Evolutionary conservation across 2,329 filamentous ascomycete species (phyloP).

Genomic region (Exutisphaerella laricina): DNA sequence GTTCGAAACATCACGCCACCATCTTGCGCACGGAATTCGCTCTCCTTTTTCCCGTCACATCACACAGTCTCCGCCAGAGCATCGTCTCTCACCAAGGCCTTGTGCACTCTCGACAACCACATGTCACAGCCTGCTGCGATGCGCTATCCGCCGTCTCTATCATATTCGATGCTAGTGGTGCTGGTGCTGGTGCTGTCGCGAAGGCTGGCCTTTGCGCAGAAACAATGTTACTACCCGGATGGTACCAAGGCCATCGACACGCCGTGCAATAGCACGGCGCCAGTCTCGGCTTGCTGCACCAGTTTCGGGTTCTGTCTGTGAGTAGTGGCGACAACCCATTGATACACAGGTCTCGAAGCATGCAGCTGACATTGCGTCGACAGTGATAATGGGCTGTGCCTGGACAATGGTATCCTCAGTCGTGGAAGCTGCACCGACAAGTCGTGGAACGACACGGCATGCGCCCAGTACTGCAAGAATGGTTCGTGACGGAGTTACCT

Average conservation of each 20-base stretch:
- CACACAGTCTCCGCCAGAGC: too few relatives aligned
- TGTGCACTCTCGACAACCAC: not conserved
- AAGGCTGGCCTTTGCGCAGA: conserved; percentile 4
- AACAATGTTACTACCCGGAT: conserved; percentile 19
- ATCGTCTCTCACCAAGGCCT: not conserved
- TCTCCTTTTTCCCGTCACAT: not conserved
- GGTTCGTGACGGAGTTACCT: conserved; percentile 2
- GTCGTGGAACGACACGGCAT: conserved; percentile 10
- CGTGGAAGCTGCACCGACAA: conserved; percentile 16
- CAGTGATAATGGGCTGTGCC: conserved; percentile 14
- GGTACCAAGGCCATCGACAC: conserved; percentile 12
- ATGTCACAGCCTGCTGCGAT: not conserved
- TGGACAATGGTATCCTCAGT: conserved; percentile 14
- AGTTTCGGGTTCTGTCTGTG: conserved; percentile 14
- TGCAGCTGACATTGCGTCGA: too few relatives aligned
- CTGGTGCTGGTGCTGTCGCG: not conserved
- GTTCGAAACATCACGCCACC: conserved; percentile 1
- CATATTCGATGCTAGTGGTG: not conserved
- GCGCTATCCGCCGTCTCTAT: not conserved
- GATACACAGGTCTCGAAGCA: too few relatives aligned
- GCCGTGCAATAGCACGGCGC: conserved; percentile 15
- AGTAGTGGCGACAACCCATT: too few relatives aligned
- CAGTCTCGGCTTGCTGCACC: conserved; percentile 15
- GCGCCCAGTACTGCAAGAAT: conserved; percentile 16
- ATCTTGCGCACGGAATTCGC: conserved; percentile 1